A percentile compares a stretch with the other conserved stretches of the same genome.
phyloP scores from a whole-genome alignment of 371 early-diverging fungal genomes.

The Rhizomucor pusillus region DNA sequence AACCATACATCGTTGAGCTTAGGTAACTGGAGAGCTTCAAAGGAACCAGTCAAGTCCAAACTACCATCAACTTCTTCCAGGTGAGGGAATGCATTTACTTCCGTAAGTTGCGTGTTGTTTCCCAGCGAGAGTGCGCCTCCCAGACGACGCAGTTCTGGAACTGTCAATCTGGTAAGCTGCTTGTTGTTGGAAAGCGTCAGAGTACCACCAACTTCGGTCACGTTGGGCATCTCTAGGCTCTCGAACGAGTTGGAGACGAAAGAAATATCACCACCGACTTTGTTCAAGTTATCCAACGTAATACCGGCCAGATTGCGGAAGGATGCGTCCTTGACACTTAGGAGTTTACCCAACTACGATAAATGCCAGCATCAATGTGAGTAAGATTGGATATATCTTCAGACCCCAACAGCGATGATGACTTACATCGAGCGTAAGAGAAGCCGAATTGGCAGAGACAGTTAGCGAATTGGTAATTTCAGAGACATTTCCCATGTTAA shows the following conservation, averaged over 20 bases:
- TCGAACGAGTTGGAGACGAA: conserved; percentile 46
- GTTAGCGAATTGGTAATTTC: conserved; percentile 26
- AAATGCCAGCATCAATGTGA: not conserved
- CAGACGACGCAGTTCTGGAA: conserved; percentile 39
- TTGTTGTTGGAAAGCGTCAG: conserved; percentile 49
- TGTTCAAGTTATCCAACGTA: conserved; percentile 23
- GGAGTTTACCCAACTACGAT: conserved; percentile 26
- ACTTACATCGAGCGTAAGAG: conserved; percentile 34
- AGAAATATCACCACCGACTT: conserved; percentile 41
- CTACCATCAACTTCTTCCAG: conserved; percentile 52
- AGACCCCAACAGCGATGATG: not conserved
- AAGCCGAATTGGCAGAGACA: conserved; percentile 45
- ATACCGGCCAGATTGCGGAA: conserved; percentile 41
- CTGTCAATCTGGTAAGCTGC: conserved; percentile 36
- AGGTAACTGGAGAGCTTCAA: conserved; percentile 45
- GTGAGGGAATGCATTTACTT: conserved; percentile 41
- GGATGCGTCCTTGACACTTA: conserved; percentile 24
- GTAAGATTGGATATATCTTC: not conserved
- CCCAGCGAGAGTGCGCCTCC: conserved; percentile 55
- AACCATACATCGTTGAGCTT: conserved; percentile 32
- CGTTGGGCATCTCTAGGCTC: conserved; percentile 27
- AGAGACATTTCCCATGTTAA: conserved; percentile 32
- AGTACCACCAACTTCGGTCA: conserved; percentile 43
- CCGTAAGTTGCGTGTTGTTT: conserved; percentile 38
- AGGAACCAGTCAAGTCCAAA: conserved; percentile 49